Base-by-base conservation (phyloP, 768 basidiomycete genomes). In the Xerocomus potaroensis region DNA sequence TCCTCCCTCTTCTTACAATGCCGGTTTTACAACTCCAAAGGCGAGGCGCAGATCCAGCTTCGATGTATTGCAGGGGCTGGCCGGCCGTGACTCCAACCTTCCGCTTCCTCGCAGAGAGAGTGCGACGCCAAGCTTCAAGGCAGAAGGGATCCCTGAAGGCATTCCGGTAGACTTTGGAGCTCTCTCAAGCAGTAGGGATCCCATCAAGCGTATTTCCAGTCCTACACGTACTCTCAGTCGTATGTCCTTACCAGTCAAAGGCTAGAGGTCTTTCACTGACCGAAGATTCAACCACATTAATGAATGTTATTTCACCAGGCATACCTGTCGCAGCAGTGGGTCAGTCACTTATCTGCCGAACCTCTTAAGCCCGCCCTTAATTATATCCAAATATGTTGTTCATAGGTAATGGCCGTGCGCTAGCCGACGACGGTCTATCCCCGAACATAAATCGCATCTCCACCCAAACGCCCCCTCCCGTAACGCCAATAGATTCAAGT, bases 161-260 rank as follows among this genome's bases (percentile, higher is more conserved):
- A 74, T 90, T 0, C 88, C 89, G 12, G 72, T 78, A 60, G 71
- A 69, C 30, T 82, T 84, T 50, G 72, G 68, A 10, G 59, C 60
- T 22, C 59, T 68, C 32, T 59, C 75, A 19, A 65, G 69, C 11
- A 72, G 66, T 40, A 67, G 67, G 37, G 61, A 63, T 6, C 47
- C 61, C 21, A 57, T 72, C 58, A 82, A 79, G 62, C 78, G 87
- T 27, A 62, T 70, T 29, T 73, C 79, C 6, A 90, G 87, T 60
- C 88, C 88, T 44, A 89, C 84, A 7, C 74, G 87, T 30, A 85
- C 84, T 38, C 69, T 88, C 31, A 88, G 87, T 70, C 83, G 88
- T 89, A 72, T 60, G 87, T 81, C 44, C 40, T 46, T 50, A 53
- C 40, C 54, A 34, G 14, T 8, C 58, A 40, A 60, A 52, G 35